Evolutionary conservation across 352 stramenopile species (phyloP).

Genomic region (Globisporangium ultimum): DNA sequence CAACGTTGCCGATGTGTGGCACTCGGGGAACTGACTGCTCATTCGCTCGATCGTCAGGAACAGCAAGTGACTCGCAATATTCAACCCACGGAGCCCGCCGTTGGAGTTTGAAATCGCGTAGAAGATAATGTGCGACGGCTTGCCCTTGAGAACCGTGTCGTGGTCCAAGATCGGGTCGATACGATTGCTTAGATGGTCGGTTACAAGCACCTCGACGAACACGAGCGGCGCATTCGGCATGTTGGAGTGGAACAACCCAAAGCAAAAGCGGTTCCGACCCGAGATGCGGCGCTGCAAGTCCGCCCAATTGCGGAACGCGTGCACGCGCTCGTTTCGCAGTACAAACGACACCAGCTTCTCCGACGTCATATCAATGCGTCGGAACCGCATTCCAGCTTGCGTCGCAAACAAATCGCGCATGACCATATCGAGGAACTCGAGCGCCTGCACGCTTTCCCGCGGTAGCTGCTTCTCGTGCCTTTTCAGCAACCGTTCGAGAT

Average conservation of each 20-base stretch:
- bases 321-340: conserved; percentile 76
- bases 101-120: conserved; percentile 86
- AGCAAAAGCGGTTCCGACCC: conserved; percentile 70
- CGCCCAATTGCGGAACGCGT: conserved; percentile 59
- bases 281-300: conserved; percentile 63
- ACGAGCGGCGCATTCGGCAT: conserved; percentile 69
- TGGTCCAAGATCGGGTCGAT: conserved; percentile 63
- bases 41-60: conserved; percentile 83
- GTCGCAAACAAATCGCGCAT: conserved; percentile 84
- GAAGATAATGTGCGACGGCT: conserved; percentile 79
- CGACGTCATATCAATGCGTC: conserved; percentile 65
- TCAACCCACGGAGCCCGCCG: conserved; percentile 68
- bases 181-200: conserved; percentile 60
- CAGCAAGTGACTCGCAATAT: conserved; percentile 78
- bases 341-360: conserved; percentile 70
- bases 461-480: conserved; percentile 46
- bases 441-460: conserved; percentile 47
- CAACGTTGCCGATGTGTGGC: conserved; percentile 65
- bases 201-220: conserved; percentile 74
- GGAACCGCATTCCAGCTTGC: conserved; percentile 78
- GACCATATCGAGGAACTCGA: conserved; percentile 78
- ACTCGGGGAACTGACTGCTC: conserved; percentile 57
- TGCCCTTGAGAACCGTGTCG: conserved; percentile 33
- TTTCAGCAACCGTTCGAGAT: conserved; percentile 51
- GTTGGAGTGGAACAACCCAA: conserved; percentile 81